A percentile compares a stretch with the other conserved stretches of the same genome.
These are phyloP conservation scores for Brassica carinata DNA, from an alignment of 345 rosid genomes.

Conservation along the genomic window DNA sequence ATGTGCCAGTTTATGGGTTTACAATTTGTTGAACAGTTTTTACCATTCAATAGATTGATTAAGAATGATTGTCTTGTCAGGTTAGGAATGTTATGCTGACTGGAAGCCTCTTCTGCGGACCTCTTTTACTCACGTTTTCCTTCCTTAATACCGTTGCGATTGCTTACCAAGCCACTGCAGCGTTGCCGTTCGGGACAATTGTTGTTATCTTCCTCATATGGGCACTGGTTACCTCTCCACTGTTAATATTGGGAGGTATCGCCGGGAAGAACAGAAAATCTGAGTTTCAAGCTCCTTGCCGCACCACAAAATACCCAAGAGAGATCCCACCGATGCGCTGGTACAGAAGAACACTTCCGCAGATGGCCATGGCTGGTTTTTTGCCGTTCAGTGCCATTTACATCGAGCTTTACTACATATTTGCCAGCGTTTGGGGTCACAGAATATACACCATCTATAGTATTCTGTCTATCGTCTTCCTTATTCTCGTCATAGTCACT, in stretches of 20 bases:
- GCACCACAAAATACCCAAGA: background rate
- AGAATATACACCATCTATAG: background rate
- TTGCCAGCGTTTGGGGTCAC: background rate
- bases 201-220: background rate
- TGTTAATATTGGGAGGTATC: background rate
- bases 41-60: background rate
- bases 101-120: background rate
- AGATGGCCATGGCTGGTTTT: background rate
- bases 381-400: background rate
- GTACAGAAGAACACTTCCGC: background rate
- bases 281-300: background rate
- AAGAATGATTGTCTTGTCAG: background rate
- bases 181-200: background rate
- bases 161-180: background rate
- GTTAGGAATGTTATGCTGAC: background rate
- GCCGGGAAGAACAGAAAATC: background rate
- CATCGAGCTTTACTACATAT: background rate
- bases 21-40: background rate
- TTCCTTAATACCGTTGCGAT: background rate
- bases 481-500: background rate
- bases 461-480: background rate
- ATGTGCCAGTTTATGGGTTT: background rate
- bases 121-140: background rate
- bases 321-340: background rate
- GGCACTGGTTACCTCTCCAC: background rate